Percentiles rank a stretch among this genome's conserved stretches.
Conservation (phyloP, 2,329 filamentous ascomycete genomes). For the Ciborinia camelliae region DNA sequence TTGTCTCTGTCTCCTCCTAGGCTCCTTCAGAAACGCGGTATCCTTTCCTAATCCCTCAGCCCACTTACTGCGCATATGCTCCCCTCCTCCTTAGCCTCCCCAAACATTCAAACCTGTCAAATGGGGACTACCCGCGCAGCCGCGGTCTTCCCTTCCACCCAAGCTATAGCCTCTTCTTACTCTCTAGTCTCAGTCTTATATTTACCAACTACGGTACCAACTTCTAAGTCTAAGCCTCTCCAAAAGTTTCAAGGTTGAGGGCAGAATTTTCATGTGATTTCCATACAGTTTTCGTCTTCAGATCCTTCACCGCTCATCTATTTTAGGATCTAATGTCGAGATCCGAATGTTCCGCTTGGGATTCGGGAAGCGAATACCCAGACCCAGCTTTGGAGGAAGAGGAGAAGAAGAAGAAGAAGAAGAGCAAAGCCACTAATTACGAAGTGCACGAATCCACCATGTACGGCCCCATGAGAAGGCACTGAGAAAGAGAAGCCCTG, state of each 20-base stretch:
- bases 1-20: no score
- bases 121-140: slow-evolving; percentile 21
- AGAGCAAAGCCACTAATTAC: slow-evolving; percentile 10
- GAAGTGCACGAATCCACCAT: neutral
- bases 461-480: slow-evolving; percentile 8
- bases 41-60: neutral
- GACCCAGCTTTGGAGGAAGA: neutral
- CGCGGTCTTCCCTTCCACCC: neutral
- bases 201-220: neutral
- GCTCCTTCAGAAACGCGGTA: neutral
- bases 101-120: slow-evolving; percentile 11
- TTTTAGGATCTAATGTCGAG: slow-evolving; percentile 11
- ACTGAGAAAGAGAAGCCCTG: slow-evolving; percentile 2
- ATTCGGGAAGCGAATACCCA: slow-evolving; percentile 11
- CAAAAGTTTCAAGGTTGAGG: slow-evolving; percentile 1
- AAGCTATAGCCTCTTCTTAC: slow-evolving; percentile 3
- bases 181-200: neutral
- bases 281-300: neutral
- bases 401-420: neutral
- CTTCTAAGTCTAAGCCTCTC: neutral
- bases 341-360: slow-evolving; percentile 8
- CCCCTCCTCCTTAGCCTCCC: neutral
- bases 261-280: slow-evolving; percentile 5
- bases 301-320: slow-evolving; percentile 16
- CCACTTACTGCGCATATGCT: neutral